Base-by-base conservation (phyloP, 768 basidiomycete genomes). In the Boletus reticuloceps region DNA sequence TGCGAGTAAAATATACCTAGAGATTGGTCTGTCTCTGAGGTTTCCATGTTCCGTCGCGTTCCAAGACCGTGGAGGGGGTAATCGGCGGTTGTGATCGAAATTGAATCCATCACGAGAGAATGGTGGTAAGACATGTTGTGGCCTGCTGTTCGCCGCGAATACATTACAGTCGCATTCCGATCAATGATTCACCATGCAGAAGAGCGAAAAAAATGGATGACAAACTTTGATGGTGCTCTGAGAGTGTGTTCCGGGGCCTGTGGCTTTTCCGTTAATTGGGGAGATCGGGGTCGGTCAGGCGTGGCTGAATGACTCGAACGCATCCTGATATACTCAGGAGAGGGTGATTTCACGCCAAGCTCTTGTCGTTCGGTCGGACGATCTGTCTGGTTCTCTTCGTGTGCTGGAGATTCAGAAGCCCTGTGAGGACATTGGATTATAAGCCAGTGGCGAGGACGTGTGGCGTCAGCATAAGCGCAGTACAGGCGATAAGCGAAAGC, bases 41-140 rank as follows among this genome's bases (percentile, higher is more conserved):
- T 55, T 54, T 51, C 41, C 51, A 32, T 61, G 58, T 29, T 66
- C 69, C 43, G 59, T 56, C 46, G 51, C 37, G 45, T 58, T 69
- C 66, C 70, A 70, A 43, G 68, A 62, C 56, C 71, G 67, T 52
- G 69, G 66, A 54, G 57, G 68, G 40, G 70, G 62, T 48, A 72
- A 63, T 51, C 69, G 65, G 41, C 65, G 65, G 69, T 71, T 67
- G 34, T 63, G 69, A 67, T 67, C 68, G 65, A 69, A 65, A 66
- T 64, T 59, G 62, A 63, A 65, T 47, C 62, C 64, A 49, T 71
- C 67, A 49, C 65, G 67, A 57, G 69, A 57, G 52, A 70, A 58
- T 58, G 69, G 62, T 58, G 69, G 69, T 55, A 69, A 59, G 51
- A 56, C 71, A 69, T 71, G 69, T 64, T 64, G 71, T 53, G 58